A percentile compares a stretch with the other conserved stretches of the same genome.
phyloP scores from a whole-genome alignment of 495 filamentous ascomycete genomes.

The Podospora sp. region DNA sequence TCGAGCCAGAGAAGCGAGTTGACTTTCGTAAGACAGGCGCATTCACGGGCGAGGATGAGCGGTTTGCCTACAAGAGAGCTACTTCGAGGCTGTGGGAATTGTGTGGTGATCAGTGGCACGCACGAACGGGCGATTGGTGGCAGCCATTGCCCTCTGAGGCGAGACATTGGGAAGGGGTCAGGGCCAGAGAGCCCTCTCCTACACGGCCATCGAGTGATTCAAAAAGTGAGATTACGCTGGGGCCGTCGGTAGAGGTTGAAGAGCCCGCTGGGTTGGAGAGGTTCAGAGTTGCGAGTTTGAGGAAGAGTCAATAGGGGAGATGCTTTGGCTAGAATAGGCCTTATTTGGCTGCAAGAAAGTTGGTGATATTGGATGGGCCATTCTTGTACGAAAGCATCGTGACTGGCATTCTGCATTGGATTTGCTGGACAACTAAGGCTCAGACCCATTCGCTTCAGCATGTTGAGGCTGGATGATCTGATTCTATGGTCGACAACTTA shows the following conservation, averaged over 20 bases:
- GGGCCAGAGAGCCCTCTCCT: slow-evolving; percentile 28
- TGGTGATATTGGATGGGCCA: too few relatives aligned
- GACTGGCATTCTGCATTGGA: too few relatives aligned
- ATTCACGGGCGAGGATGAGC: slow-evolving; percentile 73
- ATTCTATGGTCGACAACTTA: too few relatives aligned
- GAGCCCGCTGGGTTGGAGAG: slow-evolving; percentile 46
- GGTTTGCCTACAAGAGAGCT: slow-evolving; percentile 71
- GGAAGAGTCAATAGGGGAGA: slow-evolving; percentile 15
- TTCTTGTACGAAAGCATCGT: too few relatives aligned
- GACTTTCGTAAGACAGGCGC: slow-evolving; percentile 59
- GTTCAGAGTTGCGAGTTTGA: slow-evolving; percentile 35
- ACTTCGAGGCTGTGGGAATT: slow-evolving; percentile 71
- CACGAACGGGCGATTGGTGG: slow-evolving; percentile 62
- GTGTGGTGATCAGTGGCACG: slow-evolving; percentile 66
- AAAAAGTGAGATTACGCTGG: slow-evolving; percentile 39
- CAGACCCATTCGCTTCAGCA: too few relatives aligned
- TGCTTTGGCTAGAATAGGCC: too few relatives aligned
- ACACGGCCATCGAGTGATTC: not conserved
- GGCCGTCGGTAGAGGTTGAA: slow-evolving; percentile 43
- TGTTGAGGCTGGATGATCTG: too few relatives aligned
- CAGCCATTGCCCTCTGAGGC: slow-evolving; percentile 61
- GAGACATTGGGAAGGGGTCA: slow-evolving; percentile 58
- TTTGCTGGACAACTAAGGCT: too few relatives aligned
- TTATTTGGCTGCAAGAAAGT: too few relatives aligned
- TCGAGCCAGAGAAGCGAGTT: slow-evolving; percentile 34